phyloP scores from a whole-genome alignment of 1,284 basidiomycete genomes.

The Trametes polyzona region DNA sequence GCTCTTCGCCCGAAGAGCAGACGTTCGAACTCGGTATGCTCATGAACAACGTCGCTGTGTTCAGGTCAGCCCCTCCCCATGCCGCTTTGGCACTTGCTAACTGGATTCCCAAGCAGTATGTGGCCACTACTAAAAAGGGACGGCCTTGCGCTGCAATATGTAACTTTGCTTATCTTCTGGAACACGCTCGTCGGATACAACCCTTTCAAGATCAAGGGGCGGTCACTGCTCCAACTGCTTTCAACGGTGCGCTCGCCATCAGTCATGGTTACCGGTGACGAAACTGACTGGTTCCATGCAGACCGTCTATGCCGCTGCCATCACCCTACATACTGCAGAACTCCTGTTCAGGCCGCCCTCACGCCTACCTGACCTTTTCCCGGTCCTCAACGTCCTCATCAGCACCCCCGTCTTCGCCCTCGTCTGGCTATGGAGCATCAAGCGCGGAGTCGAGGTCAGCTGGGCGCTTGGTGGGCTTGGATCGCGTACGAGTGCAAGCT shows the following conservation, averaged over 20 bases:
- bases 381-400: slow-evolving; percentile 86
- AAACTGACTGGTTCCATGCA: slow-evolving; percentile 32
- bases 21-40: slow-evolving; percentile 81
- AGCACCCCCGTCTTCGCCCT: slow-evolving; percentile 79
- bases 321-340: slow-evolving; percentile 69
- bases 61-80: slow-evolving; percentile 62
- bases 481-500: slow-evolving; percentile 10
- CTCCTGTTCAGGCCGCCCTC: slow-evolving; percentile 61
- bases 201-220: slow-evolving; percentile 49
- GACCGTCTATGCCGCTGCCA: slow-evolving; percentile 62
- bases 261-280: not conserved
- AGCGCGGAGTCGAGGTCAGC: slow-evolving; percentile 64
- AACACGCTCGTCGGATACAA: slow-evolving; percentile 83
- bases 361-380: slow-evolving; percentile 85
- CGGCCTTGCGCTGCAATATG: slow-evolving; percentile 76
- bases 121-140: slow-evolving; percentile 88
- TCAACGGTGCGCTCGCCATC: slow-evolving; percentile 54
- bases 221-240: slow-evolving; percentile 56
- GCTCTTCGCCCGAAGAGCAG: slow-evolving; percentile 53
- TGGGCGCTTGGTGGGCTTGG: slow-evolving; percentile 61
- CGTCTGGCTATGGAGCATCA: slow-evolving; percentile 79
- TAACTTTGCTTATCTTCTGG: slow-evolving; percentile 73
- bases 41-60: slow-evolving; percentile 85
- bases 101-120: slow-evolving; percentile 60
- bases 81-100: not conserved